Percentiles rank a stretch among this genome's conserved stretches.
phyloP scores from a whole-genome alignment of 768 basidiomycete species.

The Lanmaoa pseudosensibilis region DNA sequence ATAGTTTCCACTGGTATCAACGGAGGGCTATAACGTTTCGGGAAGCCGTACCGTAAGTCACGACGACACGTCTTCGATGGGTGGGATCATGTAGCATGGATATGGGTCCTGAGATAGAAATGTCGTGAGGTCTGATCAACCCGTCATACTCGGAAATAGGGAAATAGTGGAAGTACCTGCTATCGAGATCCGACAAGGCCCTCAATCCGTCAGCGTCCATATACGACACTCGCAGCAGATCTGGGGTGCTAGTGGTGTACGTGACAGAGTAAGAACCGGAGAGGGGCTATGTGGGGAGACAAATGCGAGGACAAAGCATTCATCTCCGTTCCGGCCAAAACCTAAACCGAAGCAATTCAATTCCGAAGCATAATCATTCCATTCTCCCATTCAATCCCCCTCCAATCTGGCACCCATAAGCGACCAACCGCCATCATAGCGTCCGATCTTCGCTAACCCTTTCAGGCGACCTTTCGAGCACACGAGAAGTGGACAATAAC shows the following conservation, averaged over 20 bases:
- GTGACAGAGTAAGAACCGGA: not conserved
- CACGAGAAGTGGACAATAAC: not conserved
- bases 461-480: not conserved
- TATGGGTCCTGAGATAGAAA: not conserved
- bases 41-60: conserved; percentile 6
- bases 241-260: not conserved
- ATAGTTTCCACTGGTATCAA: conserved; percentile 15
- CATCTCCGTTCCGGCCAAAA: not conserved
- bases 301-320: not conserved
- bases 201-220: not conserved
- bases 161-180: not conserved
- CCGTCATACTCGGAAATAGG: not conserved
- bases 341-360: not conserved
- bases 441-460: not conserved
- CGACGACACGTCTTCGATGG: not conserved
- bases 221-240: not conserved
- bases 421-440: conserved; percentile 5
- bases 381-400: no score
- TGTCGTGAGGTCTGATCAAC: not conserved
- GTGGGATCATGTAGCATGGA: not conserved
- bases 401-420: not conserved
- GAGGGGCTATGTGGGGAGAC: not conserved
- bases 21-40: not conserved
- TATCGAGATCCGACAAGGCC: not conserved
- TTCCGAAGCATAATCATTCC: not conserved